Conservation (phyloP, 2,329 filamentous ascomycete species). For the Periconia digitata region DNA sequence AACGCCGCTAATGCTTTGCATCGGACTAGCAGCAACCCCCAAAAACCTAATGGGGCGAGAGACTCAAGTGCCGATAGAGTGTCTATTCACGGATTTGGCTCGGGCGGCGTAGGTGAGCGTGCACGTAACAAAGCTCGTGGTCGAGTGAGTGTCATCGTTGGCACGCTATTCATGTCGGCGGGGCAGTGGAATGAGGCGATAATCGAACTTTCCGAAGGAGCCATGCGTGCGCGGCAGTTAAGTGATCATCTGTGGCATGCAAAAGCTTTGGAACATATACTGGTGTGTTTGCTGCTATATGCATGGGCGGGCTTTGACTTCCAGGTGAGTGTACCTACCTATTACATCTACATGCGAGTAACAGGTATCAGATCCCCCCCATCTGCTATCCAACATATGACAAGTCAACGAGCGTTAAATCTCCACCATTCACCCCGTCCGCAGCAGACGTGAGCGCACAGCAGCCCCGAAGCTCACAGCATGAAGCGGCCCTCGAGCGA, state of each 20-base stretch:
- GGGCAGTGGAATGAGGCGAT: conserved; percentile 89
- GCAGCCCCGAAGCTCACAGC: conserved; percentile 48
- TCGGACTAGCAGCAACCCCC: conserved; percentile 37
- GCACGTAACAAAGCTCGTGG: conserved; percentile 80
- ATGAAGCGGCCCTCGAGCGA: conserved; percentile 46
- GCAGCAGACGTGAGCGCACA: conserved; percentile 43
- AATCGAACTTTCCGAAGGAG: conserved; percentile 79
- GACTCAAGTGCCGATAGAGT: conserved; percentile 63
- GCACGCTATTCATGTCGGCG: conserved; percentile 82
- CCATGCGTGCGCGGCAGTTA: conserved; percentile 71
- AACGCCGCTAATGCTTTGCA: conserved; percentile 43
- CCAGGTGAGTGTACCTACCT: conserved; percentile 53
- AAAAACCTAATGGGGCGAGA: conserved; percentile 46
- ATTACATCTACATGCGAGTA: conserved; percentile 2
- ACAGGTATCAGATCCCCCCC: conserved; percentile 51
- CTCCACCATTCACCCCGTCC: conserved; percentile 44
- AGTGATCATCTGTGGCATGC: conserved; percentile 98
- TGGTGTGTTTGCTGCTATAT: conserved; percentile 79
- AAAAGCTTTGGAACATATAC: conserved; percentile 86
- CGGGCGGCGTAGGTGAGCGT: conserved; percentile 68
- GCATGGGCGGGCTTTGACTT: conserved; percentile 86
- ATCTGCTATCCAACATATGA: conserved; percentile 55
- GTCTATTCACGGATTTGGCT: conserved; percentile 66
- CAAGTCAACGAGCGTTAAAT: conserved; percentile 48
- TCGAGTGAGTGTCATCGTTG: conserved; percentile 76